These are phyloP conservation scores for Nepenthes gracilis DNA, from an alignment of 148 eudicot species.

Conservation along the genomic window DNA sequence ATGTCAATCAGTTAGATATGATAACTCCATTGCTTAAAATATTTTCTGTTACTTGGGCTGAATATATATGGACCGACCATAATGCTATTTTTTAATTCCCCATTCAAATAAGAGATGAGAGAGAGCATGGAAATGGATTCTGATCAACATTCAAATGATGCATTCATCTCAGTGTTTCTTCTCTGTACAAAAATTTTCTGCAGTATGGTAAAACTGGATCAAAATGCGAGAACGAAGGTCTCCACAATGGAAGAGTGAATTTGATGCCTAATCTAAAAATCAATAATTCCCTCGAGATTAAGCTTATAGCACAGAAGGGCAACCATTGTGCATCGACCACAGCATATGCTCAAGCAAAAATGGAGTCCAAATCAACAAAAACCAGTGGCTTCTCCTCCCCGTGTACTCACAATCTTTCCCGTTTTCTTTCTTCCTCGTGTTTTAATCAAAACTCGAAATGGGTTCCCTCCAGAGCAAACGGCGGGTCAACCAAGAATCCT, in stretches of 20 bases:
- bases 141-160: no score
- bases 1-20: no score
- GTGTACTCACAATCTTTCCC: background rate
- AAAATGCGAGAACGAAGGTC: background rate
- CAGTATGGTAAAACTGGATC: no score
- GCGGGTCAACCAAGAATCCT: conserved; percentile 36
- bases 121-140: no score
- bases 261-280: conserved; percentile 38
- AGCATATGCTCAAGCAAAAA: conserved; percentile 56
- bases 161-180: no score
- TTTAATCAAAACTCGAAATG: conserved; percentile 37
- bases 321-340: conserved; percentile 53
- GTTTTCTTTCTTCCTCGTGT: conserved; percentile 11
- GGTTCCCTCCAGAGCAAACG: conserved; percentile 25
- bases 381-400: conserved; percentile 7
- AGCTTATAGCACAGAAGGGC: conserved; percentile 36
- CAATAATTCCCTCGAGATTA: conserved; percentile 47
- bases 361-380: conserved; percentile 38
- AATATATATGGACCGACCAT: no score
- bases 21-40: no score
- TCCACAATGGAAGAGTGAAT: background rate
- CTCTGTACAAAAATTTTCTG: no score
- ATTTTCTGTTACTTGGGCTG: no score
- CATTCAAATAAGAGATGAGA: no score
- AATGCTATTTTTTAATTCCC: no score